Conservation (phyloP, 2,329 filamentous ascomycete genomes). For the Ascochyta rabiei region DNA sequence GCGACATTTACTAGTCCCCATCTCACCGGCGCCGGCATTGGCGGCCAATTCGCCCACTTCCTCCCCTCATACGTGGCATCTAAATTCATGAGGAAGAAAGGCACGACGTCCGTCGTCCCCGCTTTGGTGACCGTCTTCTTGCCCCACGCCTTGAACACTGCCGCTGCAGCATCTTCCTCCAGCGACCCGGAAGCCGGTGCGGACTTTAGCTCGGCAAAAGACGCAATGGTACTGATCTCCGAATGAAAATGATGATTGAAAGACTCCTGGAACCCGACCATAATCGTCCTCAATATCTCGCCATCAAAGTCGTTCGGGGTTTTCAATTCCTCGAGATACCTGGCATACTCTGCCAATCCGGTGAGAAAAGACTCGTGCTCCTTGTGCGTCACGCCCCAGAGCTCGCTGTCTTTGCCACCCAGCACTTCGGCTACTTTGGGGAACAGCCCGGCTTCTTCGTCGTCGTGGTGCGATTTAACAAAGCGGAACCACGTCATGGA, state of each 20-base stretch:
- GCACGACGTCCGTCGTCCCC: constrained; percentile 64
- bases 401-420: constrained; percentile 20
- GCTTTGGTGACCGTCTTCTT: constrained; percentile 69
- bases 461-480: constrained; percentile 46
- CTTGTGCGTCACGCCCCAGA: constrained; percentile 41
- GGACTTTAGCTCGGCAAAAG: constrained; percentile 55
- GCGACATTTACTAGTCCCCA: constrained; percentile 66
- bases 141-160: constrained; percentile 65
- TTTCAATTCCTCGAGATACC: constrained; percentile 31
- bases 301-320: constrained; percentile 32
- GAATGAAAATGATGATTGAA: constrained; percentile 43
- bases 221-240: constrained; percentile 42
- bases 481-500: constrained; percentile 43
- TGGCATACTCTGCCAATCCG: constrained; percentile 31
- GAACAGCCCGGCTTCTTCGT: constrained; percentile 46
- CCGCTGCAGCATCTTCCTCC: constrained; percentile 52
- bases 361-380: constrained; percentile 44
- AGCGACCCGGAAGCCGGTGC: constrained; percentile 57
- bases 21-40: constrained; percentile 65
- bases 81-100: constrained; percentile 69
- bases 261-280: constrained; percentile 35
- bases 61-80: constrained; percentile 66
- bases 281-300: constrained; percentile 30
- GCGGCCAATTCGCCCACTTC: constrained; percentile 67
- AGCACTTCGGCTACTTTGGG: constrained; percentile 42